Conservation (phyloP, 176 grass and related monocot genomes). For the Lolium multiflorum region DNA sequence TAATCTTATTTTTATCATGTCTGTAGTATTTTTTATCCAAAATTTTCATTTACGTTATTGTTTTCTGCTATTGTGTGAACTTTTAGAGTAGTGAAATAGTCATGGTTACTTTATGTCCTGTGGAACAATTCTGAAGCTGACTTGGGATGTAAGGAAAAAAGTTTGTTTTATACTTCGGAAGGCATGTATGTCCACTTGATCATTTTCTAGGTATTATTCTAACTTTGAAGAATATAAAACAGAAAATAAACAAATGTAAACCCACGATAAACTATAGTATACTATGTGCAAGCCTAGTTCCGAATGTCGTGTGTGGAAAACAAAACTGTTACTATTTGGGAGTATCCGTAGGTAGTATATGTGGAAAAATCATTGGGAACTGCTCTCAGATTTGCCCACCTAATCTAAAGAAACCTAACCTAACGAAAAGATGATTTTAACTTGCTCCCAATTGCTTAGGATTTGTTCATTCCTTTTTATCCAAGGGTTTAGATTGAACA, state of each 20-base stretch:
- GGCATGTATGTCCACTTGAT: neutral
- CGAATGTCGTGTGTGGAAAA: neutral
- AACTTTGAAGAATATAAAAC: neutral
- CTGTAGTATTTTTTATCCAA: neutral
- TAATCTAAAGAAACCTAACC: neutral
- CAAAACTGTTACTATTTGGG: neutral
- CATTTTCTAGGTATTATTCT: neutral
- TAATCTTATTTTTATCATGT: neutral
- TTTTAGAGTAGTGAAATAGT: neutral
- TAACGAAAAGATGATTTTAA: neutral
- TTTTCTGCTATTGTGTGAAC: neutral
- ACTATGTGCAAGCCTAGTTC: neutral
- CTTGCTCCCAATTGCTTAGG: neutral
- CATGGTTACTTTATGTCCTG: neutral
- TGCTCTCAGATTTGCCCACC: neutral
- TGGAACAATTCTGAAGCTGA: neutral
- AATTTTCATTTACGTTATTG: neutral
- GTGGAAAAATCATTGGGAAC: neutral
- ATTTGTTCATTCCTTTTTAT: neutral
- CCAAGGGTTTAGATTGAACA: neutral
- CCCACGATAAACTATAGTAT: neutral
- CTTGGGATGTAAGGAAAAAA: neutral
- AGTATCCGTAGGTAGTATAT: neutral
- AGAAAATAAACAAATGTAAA: neutral
- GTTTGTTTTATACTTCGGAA: neutral